Conservation (phyloP, 768 basidiomycete species). For the Agaricus bisporus region DNA sequence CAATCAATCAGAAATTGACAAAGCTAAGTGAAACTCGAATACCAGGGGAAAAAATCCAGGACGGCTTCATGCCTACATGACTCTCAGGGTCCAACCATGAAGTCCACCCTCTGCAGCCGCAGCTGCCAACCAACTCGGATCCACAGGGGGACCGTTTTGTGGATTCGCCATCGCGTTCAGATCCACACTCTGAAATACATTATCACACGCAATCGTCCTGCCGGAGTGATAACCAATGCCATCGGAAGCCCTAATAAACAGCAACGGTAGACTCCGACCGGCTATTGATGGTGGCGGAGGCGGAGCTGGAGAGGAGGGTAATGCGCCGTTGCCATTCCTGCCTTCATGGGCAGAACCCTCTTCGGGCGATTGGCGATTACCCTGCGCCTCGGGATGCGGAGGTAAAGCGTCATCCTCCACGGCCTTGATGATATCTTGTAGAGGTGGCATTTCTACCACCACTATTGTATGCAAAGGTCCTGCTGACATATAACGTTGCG, state of each 20-base stretch:
- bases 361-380: slow-evolving; percentile 29
- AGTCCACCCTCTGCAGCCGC: slow-evolving; percentile 55
- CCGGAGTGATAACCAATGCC: slow-evolving; percentile 91
- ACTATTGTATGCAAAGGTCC: slow-evolving; percentile 72
- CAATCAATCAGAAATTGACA: not conserved
- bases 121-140: slow-evolving; percentile 68
- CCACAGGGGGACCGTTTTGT: slow-evolving; percentile 41
- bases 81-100: slow-evolving; percentile 75
- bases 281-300: slow-evolving; percentile 45
- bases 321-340: slow-evolving; percentile 18
- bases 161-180: slow-evolving; percentile 44
- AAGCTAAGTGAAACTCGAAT: slow-evolving; percentile 13
- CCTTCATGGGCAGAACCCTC: slow-evolving; percentile 18
- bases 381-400: slow-evolving; percentile 28
- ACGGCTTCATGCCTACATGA: slow-evolving; percentile 43
- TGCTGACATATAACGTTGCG: slow-evolving; percentile 46
- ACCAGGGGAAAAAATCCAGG: not conserved
- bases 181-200: slow-evolving; percentile 68
- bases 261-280: slow-evolving; percentile 66
- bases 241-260: slow-evolving; percentile 77
- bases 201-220: slow-evolving; percentile 77
- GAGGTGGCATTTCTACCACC: slow-evolving; percentile 77
- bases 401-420: slow-evolving; percentile 66
- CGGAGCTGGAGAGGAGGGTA: slow-evolving; percentile 12
- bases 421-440: slow-evolving; percentile 71